These are phyloP conservation scores for Globisporangium nodosum DNA, from an alignment of 352 stramenopile genomes.

Conservation along the genomic window DNA sequence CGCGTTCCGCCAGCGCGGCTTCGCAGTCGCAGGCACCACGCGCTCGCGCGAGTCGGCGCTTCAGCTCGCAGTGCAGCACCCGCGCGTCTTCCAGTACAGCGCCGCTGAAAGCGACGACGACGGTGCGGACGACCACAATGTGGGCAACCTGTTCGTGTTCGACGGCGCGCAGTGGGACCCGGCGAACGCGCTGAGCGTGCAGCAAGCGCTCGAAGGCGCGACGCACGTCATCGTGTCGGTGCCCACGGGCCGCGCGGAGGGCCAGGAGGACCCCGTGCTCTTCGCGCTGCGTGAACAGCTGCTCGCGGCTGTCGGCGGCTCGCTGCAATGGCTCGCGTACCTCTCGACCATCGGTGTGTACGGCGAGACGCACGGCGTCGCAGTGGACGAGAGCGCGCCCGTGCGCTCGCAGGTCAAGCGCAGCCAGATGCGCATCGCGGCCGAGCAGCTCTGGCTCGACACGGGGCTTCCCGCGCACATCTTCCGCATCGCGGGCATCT, in stretches of 20 bases:
- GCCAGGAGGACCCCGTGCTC: conserved; percentile 68
- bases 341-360: conserved; percentile 94
- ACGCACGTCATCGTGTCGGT: conserved; percentile 82
- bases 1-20: conserved; percentile 59
- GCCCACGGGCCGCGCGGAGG: conserved; percentile 37
- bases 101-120: conserved; percentile 1
- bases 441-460: conserved; percentile 74
- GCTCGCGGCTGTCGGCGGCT: conserved; percentile 28
- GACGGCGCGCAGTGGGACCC: conserved; percentile 53
- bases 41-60: conserved; percentile 42
- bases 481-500: conserved; percentile 91
- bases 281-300: conserved; percentile 36
- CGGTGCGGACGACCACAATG: no score
- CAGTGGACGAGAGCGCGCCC: conserved; percentile 79
- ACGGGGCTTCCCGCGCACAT: conserved; percentile 68
- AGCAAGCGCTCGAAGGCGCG: conserved; percentile 41
- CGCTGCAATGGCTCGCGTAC: conserved; percentile 85
- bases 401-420: conserved; percentile 56
- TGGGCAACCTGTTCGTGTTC: conserved; percentile 73
- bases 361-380: conserved; percentile 79
- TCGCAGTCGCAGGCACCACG: conserved; percentile 65
- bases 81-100: conserved; percentile 32
- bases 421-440: conserved; percentile 71
- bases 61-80: conserved; percentile 29
- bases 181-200: conserved; percentile 25